Conservation (phyloP, 768 basidiomycete species). For the Phanerochaete sordida region DNA sequence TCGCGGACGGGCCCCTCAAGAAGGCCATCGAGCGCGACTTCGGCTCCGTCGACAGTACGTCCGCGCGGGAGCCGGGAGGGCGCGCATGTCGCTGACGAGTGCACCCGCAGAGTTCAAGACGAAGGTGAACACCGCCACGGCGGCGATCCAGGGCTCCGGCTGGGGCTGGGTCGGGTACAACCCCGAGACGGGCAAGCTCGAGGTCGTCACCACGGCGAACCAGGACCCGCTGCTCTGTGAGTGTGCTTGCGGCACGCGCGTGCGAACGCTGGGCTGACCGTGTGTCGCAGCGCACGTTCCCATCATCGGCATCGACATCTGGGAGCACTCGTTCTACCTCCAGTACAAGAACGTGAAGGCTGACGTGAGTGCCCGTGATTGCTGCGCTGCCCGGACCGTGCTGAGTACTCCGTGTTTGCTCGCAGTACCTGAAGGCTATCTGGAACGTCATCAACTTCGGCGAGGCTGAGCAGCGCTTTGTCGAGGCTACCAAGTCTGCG, state of each 20-base stretch:
- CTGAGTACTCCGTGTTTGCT: not conserved
- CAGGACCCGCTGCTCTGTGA: conserved; percentile 87
- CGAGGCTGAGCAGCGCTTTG: conserved; percentile 70
- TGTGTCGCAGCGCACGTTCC: conserved; percentile 66
- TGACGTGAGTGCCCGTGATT: conserved; percentile 56
- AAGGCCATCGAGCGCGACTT: conserved; percentile 77
- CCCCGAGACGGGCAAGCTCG: conserved; percentile 63
- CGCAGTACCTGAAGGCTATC: conserved; percentile 88
- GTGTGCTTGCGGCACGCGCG: conserved; percentile 15
- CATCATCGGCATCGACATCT: conserved; percentile 95
- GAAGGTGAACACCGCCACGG: conserved; percentile 81
- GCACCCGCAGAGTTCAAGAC: conserved; percentile 64
- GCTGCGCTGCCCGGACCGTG: not conserved
- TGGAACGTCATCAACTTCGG: conserved; percentile 97
- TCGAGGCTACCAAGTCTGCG: conserved; percentile 33
- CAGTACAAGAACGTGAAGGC: conserved; percentile 92
- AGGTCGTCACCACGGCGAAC: conserved; percentile 91
- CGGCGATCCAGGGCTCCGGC: conserved; percentile 92
- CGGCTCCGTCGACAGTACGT: conserved; percentile 68
- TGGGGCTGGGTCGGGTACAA: conserved; percentile 98
- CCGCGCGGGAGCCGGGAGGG: not conserved
- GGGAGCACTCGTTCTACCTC: conserved; percentile 68
- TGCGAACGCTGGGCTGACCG: not conserved
- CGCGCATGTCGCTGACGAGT: not conserved
- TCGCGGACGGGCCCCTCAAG: conserved; percentile 67